Evolutionary conservation across 305 asterid genomes (phyloP).

Genomic region (Fraxinus xanthoxyloides): DNA sequence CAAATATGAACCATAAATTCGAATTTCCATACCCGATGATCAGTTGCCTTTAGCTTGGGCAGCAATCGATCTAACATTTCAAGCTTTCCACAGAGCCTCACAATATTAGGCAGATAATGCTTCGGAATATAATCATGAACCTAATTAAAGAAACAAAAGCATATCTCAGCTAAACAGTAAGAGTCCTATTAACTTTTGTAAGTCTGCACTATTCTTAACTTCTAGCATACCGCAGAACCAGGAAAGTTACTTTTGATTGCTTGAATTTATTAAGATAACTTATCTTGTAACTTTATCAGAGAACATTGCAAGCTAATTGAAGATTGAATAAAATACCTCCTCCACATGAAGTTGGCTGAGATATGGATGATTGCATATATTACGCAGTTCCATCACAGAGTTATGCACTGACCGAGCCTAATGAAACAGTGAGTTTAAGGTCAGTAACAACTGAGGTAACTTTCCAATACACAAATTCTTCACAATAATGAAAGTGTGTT

Average conservation of each 20-base stretch:
- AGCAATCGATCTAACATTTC: constrained; percentile 95
- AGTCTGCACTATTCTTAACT: constrained; percentile 12
- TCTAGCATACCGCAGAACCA: background rate
- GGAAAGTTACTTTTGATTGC: background rate
- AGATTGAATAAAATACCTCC: constrained; percentile 61
- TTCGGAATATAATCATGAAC: constrained; percentile 85
- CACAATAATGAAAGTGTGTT: background rate
- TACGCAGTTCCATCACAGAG: constrained; percentile 96
- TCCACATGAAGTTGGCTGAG: constrained; percentile 99
- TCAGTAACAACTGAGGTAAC: constrained; percentile 9
- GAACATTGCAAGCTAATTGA: constrained; percentile 9
- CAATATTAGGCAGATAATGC: constrained; percentile 81
- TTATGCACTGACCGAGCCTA: constrained; percentile 97
- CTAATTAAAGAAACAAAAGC: constrained; percentile 35
- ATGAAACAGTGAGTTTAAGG: constrained; percentile 23
- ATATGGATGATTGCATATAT: constrained; percentile 98
- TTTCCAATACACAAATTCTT: background rate
- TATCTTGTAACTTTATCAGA: background rate
- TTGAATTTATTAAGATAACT: constrained; percentile 15
- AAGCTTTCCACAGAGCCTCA: constrained; percentile 98
- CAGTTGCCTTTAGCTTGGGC: constrained; percentile 96
- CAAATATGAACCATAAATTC: constrained; percentile 4
- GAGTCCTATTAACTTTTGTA: constrained; percentile 5
- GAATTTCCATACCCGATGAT: constrained; percentile 74
- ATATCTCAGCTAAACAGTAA: background rate